Evolutionary conservation across 2,329 filamentous ascomycete genomes (phyloP).

Genomic region (Penicillium sp.): DNA sequence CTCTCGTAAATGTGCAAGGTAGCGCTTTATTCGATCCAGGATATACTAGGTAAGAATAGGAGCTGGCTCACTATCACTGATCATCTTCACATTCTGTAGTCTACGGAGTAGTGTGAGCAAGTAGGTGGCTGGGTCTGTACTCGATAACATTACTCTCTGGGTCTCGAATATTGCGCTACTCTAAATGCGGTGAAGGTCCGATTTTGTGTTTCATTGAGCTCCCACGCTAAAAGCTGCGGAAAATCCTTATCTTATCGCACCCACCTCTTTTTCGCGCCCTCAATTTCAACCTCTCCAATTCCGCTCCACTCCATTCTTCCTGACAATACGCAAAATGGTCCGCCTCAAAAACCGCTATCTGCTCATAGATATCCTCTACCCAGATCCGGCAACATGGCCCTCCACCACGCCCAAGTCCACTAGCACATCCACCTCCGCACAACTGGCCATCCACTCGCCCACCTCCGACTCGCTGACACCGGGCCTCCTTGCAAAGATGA

Average conservation of each 20-base stretch:
- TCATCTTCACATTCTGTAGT: too few relatives aligned
- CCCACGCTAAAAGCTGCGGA: not conserved
- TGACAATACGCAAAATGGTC: constrained; percentile 65
- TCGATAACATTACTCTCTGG: too few relatives aligned
- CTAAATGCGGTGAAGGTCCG: too few relatives aligned
- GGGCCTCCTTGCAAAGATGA: constrained; percentile 63
- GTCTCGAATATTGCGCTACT: too few relatives aligned
- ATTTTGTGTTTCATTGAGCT: too few relatives aligned
- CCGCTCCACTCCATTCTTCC: not conserved
- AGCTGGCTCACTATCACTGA: too few relatives aligned
- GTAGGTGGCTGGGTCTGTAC: too few relatives aligned
- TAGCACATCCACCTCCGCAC: constrained; percentile 48
- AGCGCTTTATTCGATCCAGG: too few relatives aligned
- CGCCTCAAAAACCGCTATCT: constrained; percentile 95
- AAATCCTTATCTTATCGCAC: constrained; percentile 1
- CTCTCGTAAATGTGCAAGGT: too few relatives aligned
- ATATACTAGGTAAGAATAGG: too few relatives aligned
- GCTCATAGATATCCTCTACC: constrained; percentile 90
- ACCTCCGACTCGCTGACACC: constrained; percentile 70
- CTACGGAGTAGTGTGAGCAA: too few relatives aligned
- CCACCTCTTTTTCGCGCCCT: not conserved
- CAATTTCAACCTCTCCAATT: not conserved
- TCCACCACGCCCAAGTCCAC: constrained; percentile 24
- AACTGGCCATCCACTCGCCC: constrained; percentile 75
- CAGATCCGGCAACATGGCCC: constrained; percentile 51